phyloP scores from a whole-genome alignment of 2,329 filamentous ascomycete genomes.

The Hypoxylon sp. region DNA sequence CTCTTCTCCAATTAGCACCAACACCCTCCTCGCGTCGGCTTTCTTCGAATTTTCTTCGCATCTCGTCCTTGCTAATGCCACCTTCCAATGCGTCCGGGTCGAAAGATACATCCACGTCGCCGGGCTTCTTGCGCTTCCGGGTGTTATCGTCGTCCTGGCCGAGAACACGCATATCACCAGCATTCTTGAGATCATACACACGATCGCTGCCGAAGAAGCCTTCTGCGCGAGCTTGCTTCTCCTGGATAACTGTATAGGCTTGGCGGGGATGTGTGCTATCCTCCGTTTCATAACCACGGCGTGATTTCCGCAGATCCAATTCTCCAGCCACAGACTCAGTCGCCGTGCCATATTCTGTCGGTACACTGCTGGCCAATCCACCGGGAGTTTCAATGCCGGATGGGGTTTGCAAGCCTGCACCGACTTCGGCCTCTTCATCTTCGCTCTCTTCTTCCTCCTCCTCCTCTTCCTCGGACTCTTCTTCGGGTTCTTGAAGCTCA shows the following conservation, averaged over 20 bases:
- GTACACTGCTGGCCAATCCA: slow-evolving; percentile 83
- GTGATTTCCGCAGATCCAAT: slow-evolving; percentile 90
- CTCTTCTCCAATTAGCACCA: slow-evolving; percentile 78
- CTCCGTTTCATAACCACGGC: slow-evolving; percentile 89
- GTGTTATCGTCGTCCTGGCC: slow-evolving; percentile 81
- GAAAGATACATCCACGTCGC: slow-evolving; percentile 93
- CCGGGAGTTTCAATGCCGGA: slow-evolving; percentile 85
- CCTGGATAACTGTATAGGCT: slow-evolving; percentile 90
- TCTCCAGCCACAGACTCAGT: slow-evolving; percentile 83
- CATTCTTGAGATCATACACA: slow-evolving; percentile 85
- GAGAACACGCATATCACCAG: slow-evolving; percentile 75
- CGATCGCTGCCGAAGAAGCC: slow-evolving; percentile 98
- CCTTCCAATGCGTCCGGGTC: slow-evolving; percentile 85
- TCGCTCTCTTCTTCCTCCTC: slow-evolving; percentile 82
- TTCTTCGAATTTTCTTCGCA: slow-evolving; percentile 85
- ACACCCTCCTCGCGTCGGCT: slow-evolving; percentile 75
- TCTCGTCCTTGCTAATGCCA: slow-evolving; percentile 86
- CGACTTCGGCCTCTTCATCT: slow-evolving; percentile 73
- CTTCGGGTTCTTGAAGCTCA: slow-evolving; percentile 79
- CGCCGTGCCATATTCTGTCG: slow-evolving; percentile 81
- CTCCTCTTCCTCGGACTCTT: slow-evolving; percentile 73
- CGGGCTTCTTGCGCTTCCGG: slow-evolving; percentile 93
- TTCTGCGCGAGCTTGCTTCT: slow-evolving; percentile 85
- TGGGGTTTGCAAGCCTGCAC: slow-evolving; percentile 78
- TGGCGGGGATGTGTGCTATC: slow-evolving; percentile 80